Evolutionary conservation across 2,329 filamentous ascomycete species (phyloP), one percentile per base, ranked within the genome.

Genomic region (Xylariaceae sp.): DNA sequence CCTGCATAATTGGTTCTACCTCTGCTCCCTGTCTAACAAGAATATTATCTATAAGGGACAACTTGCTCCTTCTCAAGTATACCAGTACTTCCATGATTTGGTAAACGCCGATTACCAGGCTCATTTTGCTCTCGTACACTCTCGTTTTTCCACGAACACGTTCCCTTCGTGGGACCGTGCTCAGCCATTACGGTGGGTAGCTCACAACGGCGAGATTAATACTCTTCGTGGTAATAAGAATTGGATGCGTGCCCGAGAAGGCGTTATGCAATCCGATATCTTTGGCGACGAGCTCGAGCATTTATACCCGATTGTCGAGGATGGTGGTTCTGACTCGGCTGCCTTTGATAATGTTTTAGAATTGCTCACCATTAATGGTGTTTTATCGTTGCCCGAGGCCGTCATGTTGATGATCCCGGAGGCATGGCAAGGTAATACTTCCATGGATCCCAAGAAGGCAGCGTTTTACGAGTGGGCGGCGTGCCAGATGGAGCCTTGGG

Each of bases 31-130:
- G 65, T 95, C 88, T 75, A 97, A 96, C 86, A 93, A 93, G 79
- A 98, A 98, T 80, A 98, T 98, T 77, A 91, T 98, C 58, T 98
- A 98, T 84, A 98, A 98, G 83, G 93, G 93, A 62, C 95, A 98
- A 75, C 82, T 98, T 64, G 89, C 93, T 44, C 93, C 93, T 20
- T 86, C 93, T 26, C 93, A 98, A 80, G 93, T 98, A 50, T 98
- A 98, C 78, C 89, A 96, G 73, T 98, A 98, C 80, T 98, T 96
- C 78, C 91, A 97, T 75, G 93, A 98, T 79, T 79, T 98, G 73
- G 90, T 97, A 65, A 96, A 95, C 67, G 93, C 96, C 64, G 93
- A 98, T 74, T 98, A 96, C 75, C 91, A 98, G 80, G 93, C 89
- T 61, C 93, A 98, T 77, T 98, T 98, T 75, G 95, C 93, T 57